Base-by-base conservation (phyloP, 495 filamentous ascomycete species). In the Penicillium goetzii region DNA sequence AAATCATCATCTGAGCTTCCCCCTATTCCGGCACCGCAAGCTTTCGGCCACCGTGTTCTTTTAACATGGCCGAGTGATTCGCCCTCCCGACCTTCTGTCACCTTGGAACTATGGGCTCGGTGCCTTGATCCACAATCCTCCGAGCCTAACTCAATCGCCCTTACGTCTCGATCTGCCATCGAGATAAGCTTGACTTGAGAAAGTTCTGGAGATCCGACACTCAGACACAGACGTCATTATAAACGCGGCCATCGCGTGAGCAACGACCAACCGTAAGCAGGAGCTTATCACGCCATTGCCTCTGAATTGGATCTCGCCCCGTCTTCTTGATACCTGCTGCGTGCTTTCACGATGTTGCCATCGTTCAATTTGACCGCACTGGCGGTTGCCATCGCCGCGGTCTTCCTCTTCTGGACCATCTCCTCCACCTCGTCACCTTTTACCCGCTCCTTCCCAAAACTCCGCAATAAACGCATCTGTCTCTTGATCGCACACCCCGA, bases 401-500 rank as follows among this genome's bases (percentile, higher is more conserved):
- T 79, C 49, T 74, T 78, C 63, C 19, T 79, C 58, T 79, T 80
- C 71, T 83, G 81, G 77, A 79, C 75, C 25, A 74, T 77, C 68
- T 85, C 73, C 61, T 84, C 76, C 62, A 83, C 78, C 72, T 87
- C 69, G 57, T 95, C 66, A 79, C 91, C 59, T 64, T 92, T 70
- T 79, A 88, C 75, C 66, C 86, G 75, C 10, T 82, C 85, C 30
- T 90, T 93, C 68, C 91, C 92, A 0, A 85, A 75, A 57, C 81
- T 96, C 60, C 80, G 80, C 61, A 88, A 89, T 79, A 93, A 96
- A 80, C 83, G 90, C 63, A 91, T 97, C 64, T 89, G 90, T 69
- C 83, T 99, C 30, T 81, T 99, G 40, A 98, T 99, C 74, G 95
- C 95, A 4, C 95, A 99, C 76, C 95, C 95, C 0, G 95, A 99